Evolutionary conservation across 352 stramenopile species (phyloP).

Genomic region (Globisporangium abappressorium): DNA sequence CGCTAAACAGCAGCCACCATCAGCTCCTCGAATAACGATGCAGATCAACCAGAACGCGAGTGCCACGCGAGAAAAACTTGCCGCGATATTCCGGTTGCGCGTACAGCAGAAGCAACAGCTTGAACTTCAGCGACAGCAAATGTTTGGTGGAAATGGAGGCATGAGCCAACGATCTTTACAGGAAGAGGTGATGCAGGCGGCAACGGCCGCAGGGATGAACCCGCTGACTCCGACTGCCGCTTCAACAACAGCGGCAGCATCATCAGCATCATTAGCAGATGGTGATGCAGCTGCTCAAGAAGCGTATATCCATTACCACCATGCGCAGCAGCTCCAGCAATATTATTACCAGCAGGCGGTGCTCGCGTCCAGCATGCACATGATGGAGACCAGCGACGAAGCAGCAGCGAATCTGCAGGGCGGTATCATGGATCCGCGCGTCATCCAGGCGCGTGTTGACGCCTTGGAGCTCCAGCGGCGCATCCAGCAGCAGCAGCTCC

Average conservation of each 20-base stretch:
- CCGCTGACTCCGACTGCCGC: constrained; percentile 8
- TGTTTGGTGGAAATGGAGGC: constrained; percentile 8
- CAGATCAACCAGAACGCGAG: neutral
- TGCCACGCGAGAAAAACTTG: constrained; percentile 47
- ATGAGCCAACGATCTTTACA: constrained; percentile 29
- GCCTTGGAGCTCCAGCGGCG: constrained; percentile 48
- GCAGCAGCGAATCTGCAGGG: constrained; percentile 26
- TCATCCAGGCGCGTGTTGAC: constrained; percentile 57
- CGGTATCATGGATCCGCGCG: constrained; percentile 55
- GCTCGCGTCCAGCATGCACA: constrained; percentile 31
- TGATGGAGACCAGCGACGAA: constrained; percentile 23
- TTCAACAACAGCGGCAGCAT: constrained; percentile 6
- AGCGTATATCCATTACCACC: constrained; percentile 46
- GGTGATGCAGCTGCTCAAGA: constrained; percentile 18
- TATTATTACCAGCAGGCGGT: constrained; percentile 70
- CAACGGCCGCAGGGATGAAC: neutral
- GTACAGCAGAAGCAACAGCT: constrained; percentile 48
- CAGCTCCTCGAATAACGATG: neutral
- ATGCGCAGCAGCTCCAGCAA: constrained; percentile 47
- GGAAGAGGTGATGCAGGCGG: constrained; percentile 18
- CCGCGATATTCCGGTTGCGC: constrained; percentile 59
- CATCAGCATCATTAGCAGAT: neutral
- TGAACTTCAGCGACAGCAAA: neutral
- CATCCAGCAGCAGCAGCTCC: constrained; percentile 42
- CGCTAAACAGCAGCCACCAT: neutral